Base-by-base conservation (phyloP, 305 asterid species). In the Solanum hybrid region DNA sequence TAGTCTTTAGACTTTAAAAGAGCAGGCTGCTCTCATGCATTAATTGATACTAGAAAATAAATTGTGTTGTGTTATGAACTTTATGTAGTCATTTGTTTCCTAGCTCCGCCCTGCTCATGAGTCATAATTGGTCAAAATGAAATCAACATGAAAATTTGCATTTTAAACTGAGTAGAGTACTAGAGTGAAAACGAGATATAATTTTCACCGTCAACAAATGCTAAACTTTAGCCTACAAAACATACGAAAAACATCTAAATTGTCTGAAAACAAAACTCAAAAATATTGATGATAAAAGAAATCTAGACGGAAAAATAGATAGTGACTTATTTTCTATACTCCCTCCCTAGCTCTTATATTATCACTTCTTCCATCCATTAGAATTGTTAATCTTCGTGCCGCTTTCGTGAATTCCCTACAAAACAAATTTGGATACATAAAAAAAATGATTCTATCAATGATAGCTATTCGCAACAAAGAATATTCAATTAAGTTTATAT, bases 371-470 rank as follows among this genome's bases (percentile, higher is more conserved):
- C 86, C 14, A 88, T 31, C 78, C 40, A 36, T 29, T 80, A 37
- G 11, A 29, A 88, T 71, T 51, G 88, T 80, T 82, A 88, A 73
- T 31, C 86, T 90, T 37, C 39, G 86, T 26, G 90, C 79, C 20
- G 34, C 84, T 78, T 71, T 88, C 29, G 29, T 28, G 71, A 90
- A 87, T 5, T 90, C 89, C 40, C 92, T 90, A 34, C 88, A 82
- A 71, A 26, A 79, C 29, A 57, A 57, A 57, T 57, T 57, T 18
- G 24, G 24, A 57, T 57, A 7, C 10, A 57, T 57, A 57, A 51
- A 57, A 57, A 6, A 16, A 16, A 51, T 51, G 61, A 51, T 51
- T 46, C 22, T 14, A 46, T 46, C 64, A 46, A 46, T 46, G 64
- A 46, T 42, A 42, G 7, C 57, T 42, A 42, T 42, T 42, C 18